Base-by-base conservation (phyloP, 164 flowering plant genomes). In the Hamamelis virginiana region DNA sequence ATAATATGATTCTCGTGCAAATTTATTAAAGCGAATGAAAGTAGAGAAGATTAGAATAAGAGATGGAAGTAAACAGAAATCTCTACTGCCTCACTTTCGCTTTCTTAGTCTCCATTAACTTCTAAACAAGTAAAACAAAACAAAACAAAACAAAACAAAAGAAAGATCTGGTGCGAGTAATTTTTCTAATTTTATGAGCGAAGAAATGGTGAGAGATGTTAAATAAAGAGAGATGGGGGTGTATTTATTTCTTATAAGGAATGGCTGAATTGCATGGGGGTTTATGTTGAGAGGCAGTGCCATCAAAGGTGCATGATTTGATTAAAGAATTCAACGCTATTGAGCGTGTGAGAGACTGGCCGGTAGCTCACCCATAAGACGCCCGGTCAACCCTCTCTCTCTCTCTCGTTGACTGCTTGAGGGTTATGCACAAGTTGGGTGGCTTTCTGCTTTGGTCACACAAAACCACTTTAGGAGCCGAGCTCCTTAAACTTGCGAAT, bases 311-410 rank as follows among this genome's bases (percentile, higher is more conserved):
- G 95, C 97, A 86, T 92, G 98, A 91, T 59, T 80, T 78, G 68
- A 85, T 83, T 92, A 95, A 92, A 91, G 82, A 91, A 95, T 95
- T 95, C 97, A 95, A 95, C 97, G 96, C 94, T 75, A 71, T 77
- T 78, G 91, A 74, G 88, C 75, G 99, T 87, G 96, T 95, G 98
- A 89, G 75, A 76, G 66, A 61, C 52, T 65, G 89, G 88, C 90
- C 68, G 99, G 97, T 95, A 92, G 98, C 91, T 92, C 99, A 92
- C 96, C 87, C 97, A 69, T 85, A 83, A 78, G 85, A 83, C 85
- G 81, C 97, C 83, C 62, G 85, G 92, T 86, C 87, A 91, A 93
- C 84, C 75, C 88, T 77, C 71, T 51, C 74, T 53, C 69, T 48
- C 64, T 67, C 72, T 67, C 14, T 56, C 74, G 67, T 68, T 64